A percentile compares a stretch with the other conserved stretches of the same genome.
Conservation (phyloP, 192 early-diverging fungal species). For the Obelidium mucronatum region DNA sequence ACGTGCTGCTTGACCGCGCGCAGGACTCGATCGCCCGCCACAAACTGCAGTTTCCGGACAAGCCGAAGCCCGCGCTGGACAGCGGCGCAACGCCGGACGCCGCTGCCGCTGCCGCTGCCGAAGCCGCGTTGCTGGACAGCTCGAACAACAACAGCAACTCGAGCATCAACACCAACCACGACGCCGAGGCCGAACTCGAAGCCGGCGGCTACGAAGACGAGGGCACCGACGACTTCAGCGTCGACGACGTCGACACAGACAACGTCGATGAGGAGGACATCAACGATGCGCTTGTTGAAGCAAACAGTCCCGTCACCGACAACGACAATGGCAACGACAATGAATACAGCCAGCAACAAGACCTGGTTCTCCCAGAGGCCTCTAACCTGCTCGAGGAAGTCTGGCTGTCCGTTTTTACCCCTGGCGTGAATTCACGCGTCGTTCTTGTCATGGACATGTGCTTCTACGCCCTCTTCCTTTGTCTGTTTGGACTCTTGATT, state of each 20-base stretch:
- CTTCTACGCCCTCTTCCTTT: slow-evolving; percentile 48
- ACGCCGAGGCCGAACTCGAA: neutral
- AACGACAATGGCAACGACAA: neutral
- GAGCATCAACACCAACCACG: neutral
- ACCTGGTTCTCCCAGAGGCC: slow-evolving; percentile 22
- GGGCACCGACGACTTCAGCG: neutral
- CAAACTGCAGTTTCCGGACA: no score
- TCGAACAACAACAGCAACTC: no score
- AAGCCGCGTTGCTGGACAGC: neutral
- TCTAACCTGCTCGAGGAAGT: slow-evolving; percentile 31
- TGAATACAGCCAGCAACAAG: neutral
- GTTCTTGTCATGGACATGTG: slow-evolving; percentile 47
- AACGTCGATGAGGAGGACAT: neutral
- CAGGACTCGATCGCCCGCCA: no score
- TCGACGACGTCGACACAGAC: neutral
- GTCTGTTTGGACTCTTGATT: slow-evolving; percentile 33
- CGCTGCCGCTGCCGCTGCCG: neutral
- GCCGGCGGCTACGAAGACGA: neutral
- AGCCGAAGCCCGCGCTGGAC: neutral
- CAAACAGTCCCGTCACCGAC: neutral
- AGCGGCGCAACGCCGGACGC: neutral
- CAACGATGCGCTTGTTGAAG: neutral
- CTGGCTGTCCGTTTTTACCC: slow-evolving; percentile 52
- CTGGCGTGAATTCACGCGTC: slow-evolving; percentile 50
- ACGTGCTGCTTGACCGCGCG: no score